Base-by-base conservation (phyloP, 2,329 filamentous ascomycete genomes). In the Arthroderma uncinatum region DNA sequence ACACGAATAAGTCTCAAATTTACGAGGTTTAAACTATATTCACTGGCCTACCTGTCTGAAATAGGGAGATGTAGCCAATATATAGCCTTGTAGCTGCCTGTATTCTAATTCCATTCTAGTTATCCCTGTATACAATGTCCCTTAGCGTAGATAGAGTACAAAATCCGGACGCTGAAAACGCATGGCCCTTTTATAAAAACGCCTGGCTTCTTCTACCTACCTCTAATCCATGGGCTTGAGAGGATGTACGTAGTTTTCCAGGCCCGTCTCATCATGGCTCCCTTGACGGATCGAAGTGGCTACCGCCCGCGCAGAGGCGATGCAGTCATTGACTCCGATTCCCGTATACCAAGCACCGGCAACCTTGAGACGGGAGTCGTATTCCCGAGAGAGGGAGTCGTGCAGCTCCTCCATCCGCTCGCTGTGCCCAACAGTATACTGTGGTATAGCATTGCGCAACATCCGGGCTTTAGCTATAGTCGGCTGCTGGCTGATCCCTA, bases 361-460 rank as follows among this genome's bases (percentile, higher is more conserved):
- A 16, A 93, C 83, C 58, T 82, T 79, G 28, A 95, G 73, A 10
- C 79, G 76, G 12, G 85, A 83, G 7, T 77, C 69, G 68, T 84
- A 94, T 4, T 74, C 71, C 2, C 73, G 59, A 33, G 71, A 66
- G 4, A 89, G 75, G 55, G 84, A 75, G 1, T 71, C 64, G 64
- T 84, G 78, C 0, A 84, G 80, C 1, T 69, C 67, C 21, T 71
- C 72, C 75, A 94, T 82, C 59, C 81, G 78, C 7, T 75, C 70
- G 25, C 80, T 72, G 70, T 97, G 92, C 36, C 89, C 89, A 1
- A 95, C 84, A 0, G 79, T 80, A 70, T 95, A 94, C 73, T 98
- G 93, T 9, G 93, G 92, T 62, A 98, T 93, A 67, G 90, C 95
- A 60, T 93, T 78, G 59, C 75, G 74, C 57, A 83, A 77, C 47